A percentile compares a stretch with the other conserved stretches of the same genome.
Conservation (phyloP, 2,329 filamentous ascomycete species). For the Cladophialophora exuberans region DNA sequence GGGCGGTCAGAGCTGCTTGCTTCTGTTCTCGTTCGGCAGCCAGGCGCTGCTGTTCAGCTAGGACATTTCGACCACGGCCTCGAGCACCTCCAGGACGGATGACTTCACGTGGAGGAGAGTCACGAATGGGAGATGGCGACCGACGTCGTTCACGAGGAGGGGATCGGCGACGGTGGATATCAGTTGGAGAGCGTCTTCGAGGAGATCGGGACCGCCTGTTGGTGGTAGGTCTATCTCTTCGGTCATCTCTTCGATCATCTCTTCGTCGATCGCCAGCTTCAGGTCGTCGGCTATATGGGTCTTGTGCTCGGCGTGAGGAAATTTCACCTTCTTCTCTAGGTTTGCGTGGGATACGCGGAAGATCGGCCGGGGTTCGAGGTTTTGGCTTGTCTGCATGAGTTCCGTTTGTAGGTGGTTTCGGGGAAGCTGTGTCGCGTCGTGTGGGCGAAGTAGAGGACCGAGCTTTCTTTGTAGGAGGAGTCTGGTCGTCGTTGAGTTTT, state of each 20-base stretch:
- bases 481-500: constrained; percentile 3
- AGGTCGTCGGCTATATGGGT: constrained; percentile 29
- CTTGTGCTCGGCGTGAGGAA: constrained; percentile 20
- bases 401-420: constrained; percentile 13
- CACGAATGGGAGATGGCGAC: constrained; percentile 46
- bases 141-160: constrained; percentile 41
- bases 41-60: constrained; percentile 45
- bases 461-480: constrained; percentile 19
- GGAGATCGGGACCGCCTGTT: constrained; percentile 28
- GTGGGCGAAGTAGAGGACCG: constrained; percentile 17
- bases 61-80: constrained; percentile 46
- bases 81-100: constrained; percentile 53
- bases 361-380: constrained; percentile 27
- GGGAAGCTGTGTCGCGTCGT: constrained; percentile 1
- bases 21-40: constrained; percentile 44
- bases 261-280: constrained; percentile 36
- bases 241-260: constrained; percentile 43
- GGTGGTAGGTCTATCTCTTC: constrained; percentile 37
- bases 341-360: constrained; percentile 29
- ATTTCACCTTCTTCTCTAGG: constrained; percentile 32
- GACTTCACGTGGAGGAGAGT: constrained; percentile 46
- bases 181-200: constrained; percentile 28
- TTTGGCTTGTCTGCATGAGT: constrained; percentile 9
- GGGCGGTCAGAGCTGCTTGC: constrained; percentile 32
- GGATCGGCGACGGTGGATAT: constrained; percentile 34